These are phyloP conservation scores for Phialocephala sp. DNA, from an alignment of 2,329 filamentous ascomycete genomes.

Conservation along the genomic window DNA sequence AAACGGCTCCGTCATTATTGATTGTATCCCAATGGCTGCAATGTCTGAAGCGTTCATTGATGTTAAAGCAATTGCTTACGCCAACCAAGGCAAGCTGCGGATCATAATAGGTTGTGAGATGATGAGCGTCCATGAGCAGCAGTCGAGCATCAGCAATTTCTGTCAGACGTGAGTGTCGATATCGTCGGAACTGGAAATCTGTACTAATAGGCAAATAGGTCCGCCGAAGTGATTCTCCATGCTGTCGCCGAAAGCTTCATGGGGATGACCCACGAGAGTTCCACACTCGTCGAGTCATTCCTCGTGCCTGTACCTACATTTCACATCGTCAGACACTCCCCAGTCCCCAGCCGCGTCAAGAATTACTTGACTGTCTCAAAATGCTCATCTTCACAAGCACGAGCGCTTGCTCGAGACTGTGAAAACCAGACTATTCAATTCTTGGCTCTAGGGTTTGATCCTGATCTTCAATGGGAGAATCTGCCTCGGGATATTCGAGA, in stretches of 20 bases:
- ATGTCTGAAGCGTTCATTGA: conserved; percentile 27
- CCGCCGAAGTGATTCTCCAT: conserved; percentile 33
- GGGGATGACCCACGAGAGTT: conserved; percentile 40
- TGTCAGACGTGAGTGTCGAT: conserved; percentile 31
- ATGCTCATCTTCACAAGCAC: conserved; percentile 43
- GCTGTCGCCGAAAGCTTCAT: conserved; percentile 30
- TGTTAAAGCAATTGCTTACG: conserved; percentile 33
- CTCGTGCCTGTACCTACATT: conserved; percentile 20
- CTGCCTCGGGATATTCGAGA: conserved; percentile 52
- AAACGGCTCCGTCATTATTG: conserved; percentile 32
- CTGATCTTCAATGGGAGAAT: conserved; percentile 56
- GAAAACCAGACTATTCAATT: conserved; percentile 49
- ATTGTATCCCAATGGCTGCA: conserved; percentile 32
- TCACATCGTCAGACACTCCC: conserved; percentile 12
- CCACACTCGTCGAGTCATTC: conserved; percentile 48
- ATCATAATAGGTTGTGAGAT: conserved; percentile 35
- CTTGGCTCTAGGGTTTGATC: conserved; percentile 54
- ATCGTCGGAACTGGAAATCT: not conserved
- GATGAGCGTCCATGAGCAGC: conserved; percentile 31
- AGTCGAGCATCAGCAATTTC: conserved; percentile 31
- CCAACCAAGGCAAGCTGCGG: conserved; percentile 25
- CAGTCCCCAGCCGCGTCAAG: conserved; percentile 27
- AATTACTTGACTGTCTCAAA: conserved; percentile 37
- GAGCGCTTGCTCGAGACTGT: conserved; percentile 35
- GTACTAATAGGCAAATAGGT: conserved; percentile 11